Base-by-base conservation (phyloP, 2,329 filamentous ascomycete genomes). In the Fusarium pininemorale region DNA sequence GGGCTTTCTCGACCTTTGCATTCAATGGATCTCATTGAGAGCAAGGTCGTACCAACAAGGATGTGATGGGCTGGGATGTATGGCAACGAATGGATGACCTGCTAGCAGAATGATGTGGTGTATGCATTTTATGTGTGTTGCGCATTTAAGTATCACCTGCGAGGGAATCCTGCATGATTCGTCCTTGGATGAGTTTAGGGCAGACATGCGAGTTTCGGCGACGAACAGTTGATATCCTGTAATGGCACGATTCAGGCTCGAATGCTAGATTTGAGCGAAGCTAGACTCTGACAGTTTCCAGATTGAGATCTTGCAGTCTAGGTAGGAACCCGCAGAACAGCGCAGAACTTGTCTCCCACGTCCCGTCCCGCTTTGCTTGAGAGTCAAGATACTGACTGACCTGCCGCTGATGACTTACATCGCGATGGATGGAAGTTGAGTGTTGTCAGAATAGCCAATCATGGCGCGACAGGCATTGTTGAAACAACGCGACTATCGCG, bases 401-500 rank as follows among this genome's bases (percentile, higher is more conserved):
- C 18, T 26, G 18, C 24, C 30, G 28, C 38, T 22, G 20, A 58
- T 44, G 63, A 70, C 59, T 63, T 42, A 58, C 53, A 59, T 62
- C 38, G 28, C 42, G 59, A 48, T 63, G 54, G 67, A 51, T 61
- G 54, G 67, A 51, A 64, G 66, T 59, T 24, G 50, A 68, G 38
- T 39, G 24, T 30, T 48, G 42, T 42, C 22, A 47, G 54, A 59
- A 44, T 35, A 64, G 37, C 72, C 72, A 66, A 74, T 74, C 60
- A 56, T 50, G n/a, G 68, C 72, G 72, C 72, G 72, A 66, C 51
- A 42, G 66, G 30, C 30, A 57, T 30, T 24, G 63, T 66, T 64
- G 71, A 66, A 72, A 74, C 70, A 65, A 74, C 76, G 76, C 76
- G 76, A 71, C 65, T 76, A 66, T 64, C 76, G 76, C 73, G 76